Base-by-base conservation (phyloP, 441 rosid genomes). In the Populus tomentosa region DNA sequence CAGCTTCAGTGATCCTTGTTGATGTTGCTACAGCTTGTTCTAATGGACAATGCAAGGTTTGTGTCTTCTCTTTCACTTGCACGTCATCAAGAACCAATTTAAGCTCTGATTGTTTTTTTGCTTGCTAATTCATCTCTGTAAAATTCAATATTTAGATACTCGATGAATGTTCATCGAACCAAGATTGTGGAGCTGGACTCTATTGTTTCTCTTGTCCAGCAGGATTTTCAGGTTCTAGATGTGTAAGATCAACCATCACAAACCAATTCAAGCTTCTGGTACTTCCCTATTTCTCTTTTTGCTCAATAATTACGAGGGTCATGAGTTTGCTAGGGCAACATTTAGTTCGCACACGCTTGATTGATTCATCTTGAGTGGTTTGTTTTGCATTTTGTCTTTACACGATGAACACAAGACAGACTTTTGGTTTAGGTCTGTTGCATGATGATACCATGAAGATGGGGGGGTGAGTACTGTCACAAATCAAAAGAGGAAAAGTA, bases 261-360 rank as follows among this genome's bases (percentile, higher is more conserved):
- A 72, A 87, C 83, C 98, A 86, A 40, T 92, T 94, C 85, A 78
- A 88, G 85, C 82, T 88, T 63, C 85, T 87, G 89, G 98, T 91
- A 80, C 20, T 13, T 71, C 7, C 61, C 23, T 75, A 9, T n/a
- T 1, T 14, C 3, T n/a, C 11, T 30, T 46, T 46, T 4, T 46
- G 56, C 56, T 1, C 16, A 4, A 46, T 14, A 14, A 4, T 14
- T 14, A n/a, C 14, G 56, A 16, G 56, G 56, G 56, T 18, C 75
- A 89, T 6, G 36, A 35, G 36, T 35, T 35, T 35, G 7, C 7
- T 46, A 46, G 30, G 20, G 56, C 6, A 46, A 4, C 56, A 3
- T 46, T 35, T 35, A 35, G 7, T 35, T 35, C 36, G 7, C 6
- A 35, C 18, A 46, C 6, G 56, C 56, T 46, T 46, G 56, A 46